These are phyloP conservation scores for Mucor circinelloides DNA, from an alignment of 371 early-diverging fungal species.

Conservation along the genomic window DNA sequence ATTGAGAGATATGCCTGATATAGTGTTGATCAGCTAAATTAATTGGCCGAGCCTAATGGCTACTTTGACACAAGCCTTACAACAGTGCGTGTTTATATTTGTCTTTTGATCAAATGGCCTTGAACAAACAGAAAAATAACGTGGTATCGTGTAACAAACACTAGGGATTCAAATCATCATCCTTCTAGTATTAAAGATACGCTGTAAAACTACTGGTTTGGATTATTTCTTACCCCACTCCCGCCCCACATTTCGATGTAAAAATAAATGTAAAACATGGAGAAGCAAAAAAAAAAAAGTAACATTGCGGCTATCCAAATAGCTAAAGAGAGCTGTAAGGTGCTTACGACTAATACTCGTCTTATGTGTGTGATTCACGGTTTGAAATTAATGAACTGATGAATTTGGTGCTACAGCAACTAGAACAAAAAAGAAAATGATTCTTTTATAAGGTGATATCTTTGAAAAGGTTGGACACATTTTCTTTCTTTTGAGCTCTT, in stretches of 20 bases:
- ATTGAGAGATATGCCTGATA: conserved; percentile 13
- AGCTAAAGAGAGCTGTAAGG: background rate
- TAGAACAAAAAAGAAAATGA: background rate
- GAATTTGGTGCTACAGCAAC: background rate
- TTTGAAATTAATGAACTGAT: background rate
- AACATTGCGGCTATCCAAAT: background rate
- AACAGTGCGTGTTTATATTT: background rate
- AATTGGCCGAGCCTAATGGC: background rate
- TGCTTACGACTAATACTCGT: background rate
- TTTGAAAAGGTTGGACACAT: background rate
- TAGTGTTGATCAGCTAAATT: background rate
- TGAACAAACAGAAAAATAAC: conserved; percentile 7
- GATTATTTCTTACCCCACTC: conserved; percentile 4
- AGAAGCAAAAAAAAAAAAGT: background rate
- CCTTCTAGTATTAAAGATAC: background rate
- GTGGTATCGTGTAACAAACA: conserved; percentile 10
- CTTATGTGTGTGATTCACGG: background rate
- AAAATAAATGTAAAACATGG: background rate
- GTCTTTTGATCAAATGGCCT: background rate
- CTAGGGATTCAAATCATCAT: background rate
- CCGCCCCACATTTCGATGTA: background rate
- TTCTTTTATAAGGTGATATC: background rate
- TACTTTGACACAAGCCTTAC: background rate
- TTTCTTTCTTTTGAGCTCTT: background rate
- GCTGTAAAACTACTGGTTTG: conserved; percentile 15